Conservation (phyloP, 2,329 filamentous ascomycete species). For the Venturia aucupariae region DNA sequence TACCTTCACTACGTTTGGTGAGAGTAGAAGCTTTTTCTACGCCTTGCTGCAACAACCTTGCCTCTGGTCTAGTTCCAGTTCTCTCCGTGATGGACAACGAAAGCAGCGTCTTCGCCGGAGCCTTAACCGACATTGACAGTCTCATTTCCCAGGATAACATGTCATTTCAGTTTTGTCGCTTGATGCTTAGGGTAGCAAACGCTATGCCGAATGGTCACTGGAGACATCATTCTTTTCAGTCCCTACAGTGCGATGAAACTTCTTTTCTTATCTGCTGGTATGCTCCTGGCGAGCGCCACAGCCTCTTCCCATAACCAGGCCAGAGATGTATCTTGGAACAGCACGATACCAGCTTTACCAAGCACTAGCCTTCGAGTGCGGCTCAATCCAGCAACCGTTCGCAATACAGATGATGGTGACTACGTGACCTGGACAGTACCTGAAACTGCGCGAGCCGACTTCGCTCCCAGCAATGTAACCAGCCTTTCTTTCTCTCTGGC, state of each 20-base stretch:
- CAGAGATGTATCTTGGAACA: not conserved
- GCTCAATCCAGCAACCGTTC: not conserved
- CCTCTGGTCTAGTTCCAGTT: not conserved
- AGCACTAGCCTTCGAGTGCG: not conserved
- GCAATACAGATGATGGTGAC: not conserved
- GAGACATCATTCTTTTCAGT: not conserved
- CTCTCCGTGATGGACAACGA: not conserved
- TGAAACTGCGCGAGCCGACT: not conserved
- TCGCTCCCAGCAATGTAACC: not conserved
- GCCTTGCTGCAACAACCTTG: no score
- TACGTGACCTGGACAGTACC: not conserved
- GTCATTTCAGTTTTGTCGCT: not conserved
- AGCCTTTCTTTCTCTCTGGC: slow-evolving; percentile 12
- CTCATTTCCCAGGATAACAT: not conserved
- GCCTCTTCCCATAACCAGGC: not conserved
- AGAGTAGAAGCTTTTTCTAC: not conserved
- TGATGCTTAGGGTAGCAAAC: not conserved
- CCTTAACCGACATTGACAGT: not conserved
- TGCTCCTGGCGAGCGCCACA: not conserved
- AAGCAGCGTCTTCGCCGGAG: not conserved
- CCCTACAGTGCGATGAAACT: not conserved
- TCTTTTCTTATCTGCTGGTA: not conserved
- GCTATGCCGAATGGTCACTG: not conserved
- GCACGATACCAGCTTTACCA: not conserved
- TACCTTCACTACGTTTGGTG: no score